These are phyloP conservation scores for Eremothecium sinecaudum DNA, from an alignment of 1,139 yeast genomes.

Conservation along the genomic window DNA sequence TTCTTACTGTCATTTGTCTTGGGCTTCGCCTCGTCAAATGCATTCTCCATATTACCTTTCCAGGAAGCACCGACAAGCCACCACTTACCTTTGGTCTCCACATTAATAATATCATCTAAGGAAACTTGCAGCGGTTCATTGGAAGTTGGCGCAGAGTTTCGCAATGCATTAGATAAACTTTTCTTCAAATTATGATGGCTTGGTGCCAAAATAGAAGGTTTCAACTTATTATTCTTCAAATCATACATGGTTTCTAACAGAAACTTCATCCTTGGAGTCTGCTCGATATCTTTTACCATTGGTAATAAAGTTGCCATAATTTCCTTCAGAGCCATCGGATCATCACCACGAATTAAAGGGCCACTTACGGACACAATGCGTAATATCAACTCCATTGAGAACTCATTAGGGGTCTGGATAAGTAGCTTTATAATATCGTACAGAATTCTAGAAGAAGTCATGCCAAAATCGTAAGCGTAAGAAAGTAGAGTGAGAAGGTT, in stretches of 20 bases:
- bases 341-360: conserved; percentile 78
- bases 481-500: conserved; percentile 69
- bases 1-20: conserved; percentile 14
- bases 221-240: conserved; percentile 75
- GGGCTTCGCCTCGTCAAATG: conserved; percentile 25
- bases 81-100: conserved; percentile 87
- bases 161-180: conserved; percentile 38
- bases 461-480: conserved; percentile 66
- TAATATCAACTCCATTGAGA: conserved; percentile 67
- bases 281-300: conserved; percentile 35
- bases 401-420: conserved; percentile 51
- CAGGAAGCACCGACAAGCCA: conserved; percentile 98
- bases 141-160: conserved; percentile 37
- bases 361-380: conserved; percentile 71
- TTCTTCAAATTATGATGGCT: conserved; percentile 47
- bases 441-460: conserved; percentile 61
- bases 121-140: conserved; percentile 79
- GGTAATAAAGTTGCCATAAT: conserved; percentile 54
- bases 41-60: conserved; percentile 47
- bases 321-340: conserved; percentile 75
- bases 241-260: conserved; percentile 77
- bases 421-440: conserved; percentile 64
- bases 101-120: conserved; percentile 67
- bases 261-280: conserved; percentile 64
- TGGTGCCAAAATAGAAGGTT: conserved; percentile 31